Percentiles rank a stretch among this genome's conserved stretches.
Conservation (phyloP, 1,284 basidiomycete species). For the Cutaneotrichosporon cavernicola region DNA sequence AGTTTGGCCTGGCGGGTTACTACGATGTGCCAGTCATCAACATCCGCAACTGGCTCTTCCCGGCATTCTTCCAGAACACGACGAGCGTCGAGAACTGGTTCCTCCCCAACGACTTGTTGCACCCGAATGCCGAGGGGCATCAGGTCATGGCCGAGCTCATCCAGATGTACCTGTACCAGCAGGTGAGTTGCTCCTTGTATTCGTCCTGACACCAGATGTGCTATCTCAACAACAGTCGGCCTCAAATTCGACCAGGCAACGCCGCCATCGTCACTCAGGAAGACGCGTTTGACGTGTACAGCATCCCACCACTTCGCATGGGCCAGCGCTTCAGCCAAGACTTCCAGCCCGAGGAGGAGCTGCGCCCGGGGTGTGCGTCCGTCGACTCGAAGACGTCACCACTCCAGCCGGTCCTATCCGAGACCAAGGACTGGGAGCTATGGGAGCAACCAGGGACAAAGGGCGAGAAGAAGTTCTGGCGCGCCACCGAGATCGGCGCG, state of each 20-base stretch:
- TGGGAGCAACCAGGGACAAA: constrained; percentile 1
- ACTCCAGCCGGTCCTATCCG: background rate
- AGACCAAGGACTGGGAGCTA: constrained; percentile 10
- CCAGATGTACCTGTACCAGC: constrained; percentile 13
- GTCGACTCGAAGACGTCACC: constrained; percentile 9
- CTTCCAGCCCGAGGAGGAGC: constrained; percentile 2
- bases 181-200: background rate
- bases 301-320: constrained; percentile 5
- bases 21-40: constrained; percentile 14
- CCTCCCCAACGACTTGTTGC: background rate
- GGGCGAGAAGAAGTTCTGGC: constrained; percentile 13
- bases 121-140: constrained; percentile 3
- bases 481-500: constrained; percentile 35
- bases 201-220: background rate
- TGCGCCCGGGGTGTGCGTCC: background rate
- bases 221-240: constrained; percentile 3
- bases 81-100: constrained; percentile 7
- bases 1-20: constrained; percentile 4
- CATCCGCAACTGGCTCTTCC: constrained; percentile 12
- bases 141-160: constrained; percentile 10
- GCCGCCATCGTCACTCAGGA: constrained; percentile 3
- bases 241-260: background rate
- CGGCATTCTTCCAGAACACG: constrained; percentile 1
- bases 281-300: background rate
- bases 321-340: background rate